Base-by-base conservation (phyloP, 2,329 filamentous ascomycete species). In the Aureobasidium pullulans region DNA sequence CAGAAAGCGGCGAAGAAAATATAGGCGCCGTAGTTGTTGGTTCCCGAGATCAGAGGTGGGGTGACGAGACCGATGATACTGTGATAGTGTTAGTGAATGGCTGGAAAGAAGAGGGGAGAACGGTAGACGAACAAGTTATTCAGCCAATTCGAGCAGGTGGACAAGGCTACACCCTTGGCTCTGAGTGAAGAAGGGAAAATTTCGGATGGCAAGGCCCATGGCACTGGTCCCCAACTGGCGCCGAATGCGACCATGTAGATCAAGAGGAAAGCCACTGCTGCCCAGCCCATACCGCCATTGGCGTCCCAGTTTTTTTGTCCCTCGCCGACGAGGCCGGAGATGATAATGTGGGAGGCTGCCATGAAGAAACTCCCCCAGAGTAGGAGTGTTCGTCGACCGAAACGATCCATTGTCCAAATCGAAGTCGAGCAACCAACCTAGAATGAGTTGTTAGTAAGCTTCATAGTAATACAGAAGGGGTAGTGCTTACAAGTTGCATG, bases 141-240 rank as follows among this genome's bases (percentile, higher is more conserved):
- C 2, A 36, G 19, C 74, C 86, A 89, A 71, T 84, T 86, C 6
- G 79, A 79, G 61, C 79, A 82, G 0, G 84, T 86, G 0, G 82
- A 83, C 2, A 87, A 73, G 1, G 84, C 84, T 0, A 86, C 84
- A 36, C 86, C 86, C 68, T 87, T 88, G 2, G 84, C 84, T 6
- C 84, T 76, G 0, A 82, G 72, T 0, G 77, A 78, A 1, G 78
- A 80, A 0, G 83, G 83, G 44, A 87, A 87, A n/a, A 89, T 83
- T 62, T 90, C 83, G 32, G 78, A 75, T 0, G 72, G 70, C 68
- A 70, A 42, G 0, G 67, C 67, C 69, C 69, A 71, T 1, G 65
- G 63, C 1, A 67, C 63, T 0, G 69, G 69, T 15, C 67, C 67
- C 66, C 82, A 87, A 0, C 78, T 79, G 0, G 77, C 79, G 2